These are phyloP conservation scores for Ophiosphaerella korrae DNA, from an alignment of 2,329 filamentous ascomycete genomes.

Conservation along the genomic window DNA sequence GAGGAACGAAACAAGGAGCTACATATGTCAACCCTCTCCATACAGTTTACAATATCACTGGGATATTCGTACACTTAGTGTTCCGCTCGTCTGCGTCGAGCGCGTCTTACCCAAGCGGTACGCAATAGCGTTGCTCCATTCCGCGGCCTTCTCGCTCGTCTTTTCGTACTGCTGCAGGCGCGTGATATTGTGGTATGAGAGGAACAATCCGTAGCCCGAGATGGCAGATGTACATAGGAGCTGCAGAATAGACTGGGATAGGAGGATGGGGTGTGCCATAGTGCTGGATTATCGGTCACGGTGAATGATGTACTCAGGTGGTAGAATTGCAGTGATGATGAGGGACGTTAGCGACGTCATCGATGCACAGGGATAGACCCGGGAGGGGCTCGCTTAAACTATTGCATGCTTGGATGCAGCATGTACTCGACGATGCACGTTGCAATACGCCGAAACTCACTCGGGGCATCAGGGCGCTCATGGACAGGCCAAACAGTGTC, in stretches of 20 bases:
- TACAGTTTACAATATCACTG: neutral
- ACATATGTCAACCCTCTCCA: neutral
- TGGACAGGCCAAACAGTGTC: too few species aligned
- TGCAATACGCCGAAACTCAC: too few species aligned
- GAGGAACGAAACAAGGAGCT: constrained; percentile 33
- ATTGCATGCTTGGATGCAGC: too few species aligned
- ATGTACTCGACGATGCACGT: too few species aligned
- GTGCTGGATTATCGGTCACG: too few species aligned
- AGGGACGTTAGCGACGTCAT: neutral
- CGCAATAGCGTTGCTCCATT: constrained; percentile 42
- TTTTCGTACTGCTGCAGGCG: constrained; percentile 44
- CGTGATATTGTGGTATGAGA: constrained; percentile 44
- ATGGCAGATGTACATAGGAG: constrained; percentile 25
- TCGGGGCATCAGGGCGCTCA: too few species aligned
- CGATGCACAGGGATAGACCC: neutral
- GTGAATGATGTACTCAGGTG: too few species aligned
- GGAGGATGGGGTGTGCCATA: constrained; percentile 4
- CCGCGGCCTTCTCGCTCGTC: constrained; percentile 43
- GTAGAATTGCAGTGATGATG: neutral
- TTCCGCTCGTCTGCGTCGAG: constrained; percentile 42
- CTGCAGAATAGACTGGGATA: constrained; percentile 15
- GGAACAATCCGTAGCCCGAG: constrained; percentile 38
- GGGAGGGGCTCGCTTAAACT: too few species aligned
- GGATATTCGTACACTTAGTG: constrained; percentile 31
- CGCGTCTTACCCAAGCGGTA: constrained; percentile 42